phyloP scores from a whole-genome alignment of 306 rosid genomes.

The Cicer judaicum region DNA sequence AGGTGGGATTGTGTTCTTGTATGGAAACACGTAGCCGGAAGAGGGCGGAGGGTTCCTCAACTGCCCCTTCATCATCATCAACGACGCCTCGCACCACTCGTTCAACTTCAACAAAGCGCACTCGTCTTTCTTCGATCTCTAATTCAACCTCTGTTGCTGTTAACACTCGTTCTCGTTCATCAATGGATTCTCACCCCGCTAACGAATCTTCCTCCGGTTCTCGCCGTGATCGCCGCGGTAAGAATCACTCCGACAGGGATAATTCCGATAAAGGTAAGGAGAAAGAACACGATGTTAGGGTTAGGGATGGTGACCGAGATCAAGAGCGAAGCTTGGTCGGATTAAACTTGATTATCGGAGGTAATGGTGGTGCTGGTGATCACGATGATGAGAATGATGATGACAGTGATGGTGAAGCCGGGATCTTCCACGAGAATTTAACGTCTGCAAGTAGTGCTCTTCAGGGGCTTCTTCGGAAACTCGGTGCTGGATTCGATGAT shows the following conservation, averaged over 20 bases:
- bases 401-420: slow-evolving; percentile 80
- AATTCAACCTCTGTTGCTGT: slow-evolving; percentile 34
- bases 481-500: slow-evolving; percentile 93
- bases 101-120: slow-evolving; percentile 64
- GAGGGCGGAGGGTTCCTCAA: slow-evolving; percentile 99
- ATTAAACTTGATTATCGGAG: slow-evolving; percentile 63
- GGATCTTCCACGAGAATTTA: slow-evolving; percentile 72
- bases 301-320: slow-evolving; percentile 71
- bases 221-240: slow-evolving; percentile 73
- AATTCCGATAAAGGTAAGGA: slow-evolving; percentile 82
- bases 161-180: slow-evolving; percentile 74
- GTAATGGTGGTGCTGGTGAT: not conserved
- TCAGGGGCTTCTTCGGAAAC: slow-evolving; percentile 84
- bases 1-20: slow-evolving; percentile 59
- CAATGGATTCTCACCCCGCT: slow-evolving; percentile 66
- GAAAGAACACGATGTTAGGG: slow-evolving; percentile 70
- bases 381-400: slow-evolving; percentile 72
- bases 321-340: slow-evolving; percentile 55
- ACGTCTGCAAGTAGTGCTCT: slow-evolving; percentile 90
- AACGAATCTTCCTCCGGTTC: slow-evolving; percentile 88
- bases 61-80: slow-evolving; percentile 90
- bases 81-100: slow-evolving; percentile 56
- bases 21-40: slow-evolving; percentile 99
- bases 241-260: slow-evolving; percentile 63
- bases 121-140: slow-evolving; percentile 57